These are phyloP conservation scores for Buxus sempervirens DNA, from an alignment of 164 flowering plant genomes.

Conservation along the genomic window DNA sequence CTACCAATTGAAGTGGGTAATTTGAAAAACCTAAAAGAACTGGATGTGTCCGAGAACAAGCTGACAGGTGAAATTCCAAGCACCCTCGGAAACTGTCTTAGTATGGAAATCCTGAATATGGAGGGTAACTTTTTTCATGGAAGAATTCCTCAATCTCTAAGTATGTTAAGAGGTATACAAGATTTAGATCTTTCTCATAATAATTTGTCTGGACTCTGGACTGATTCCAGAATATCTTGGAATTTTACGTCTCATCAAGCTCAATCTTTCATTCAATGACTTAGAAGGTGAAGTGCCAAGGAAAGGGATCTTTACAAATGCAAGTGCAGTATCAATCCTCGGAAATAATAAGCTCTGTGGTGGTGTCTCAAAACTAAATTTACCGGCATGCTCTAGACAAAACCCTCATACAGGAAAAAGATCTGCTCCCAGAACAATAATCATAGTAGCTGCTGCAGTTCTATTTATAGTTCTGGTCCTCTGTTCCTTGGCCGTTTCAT, in stretches of 20 bases:
- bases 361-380: slow-evolving; percentile 9
- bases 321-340: slow-evolving; percentile 2
- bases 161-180: slow-evolving; percentile 4
- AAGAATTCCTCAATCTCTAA: slow-evolving; percentile 6
- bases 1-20: slow-evolving; percentile 20
- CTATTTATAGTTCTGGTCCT: not conserved
- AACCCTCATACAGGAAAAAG: not conserved
- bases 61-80: slow-evolving; percentile 19
- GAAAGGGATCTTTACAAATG: slow-evolving; percentile 8
- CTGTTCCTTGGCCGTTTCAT: slow-evolving; percentile 2
- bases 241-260: not conserved
- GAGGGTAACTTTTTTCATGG: slow-evolving; percentile 12
- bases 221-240: slow-evolving; percentile 9
- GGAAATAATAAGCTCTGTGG: slow-evolving; percentile 21
- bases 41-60: slow-evolving; percentile 20
- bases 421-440: not conserved
- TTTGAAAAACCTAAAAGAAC: slow-evolving; percentile 1
- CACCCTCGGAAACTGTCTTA: slow-evolving; percentile 3
- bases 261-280: slow-evolving; percentile 17
- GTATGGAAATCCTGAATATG: slow-evolving; percentile 7
- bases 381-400: slow-evolving; percentile 8
- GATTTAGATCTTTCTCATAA: slow-evolving; percentile 14
- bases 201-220: slow-evolving; percentile 11
- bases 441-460: not conserved
- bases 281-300: slow-evolving; percentile 15